Evolutionary conservation across 1,284 basidiomycete genomes (phyloP).

Genomic region (Austropuccinia psidii): DNA sequence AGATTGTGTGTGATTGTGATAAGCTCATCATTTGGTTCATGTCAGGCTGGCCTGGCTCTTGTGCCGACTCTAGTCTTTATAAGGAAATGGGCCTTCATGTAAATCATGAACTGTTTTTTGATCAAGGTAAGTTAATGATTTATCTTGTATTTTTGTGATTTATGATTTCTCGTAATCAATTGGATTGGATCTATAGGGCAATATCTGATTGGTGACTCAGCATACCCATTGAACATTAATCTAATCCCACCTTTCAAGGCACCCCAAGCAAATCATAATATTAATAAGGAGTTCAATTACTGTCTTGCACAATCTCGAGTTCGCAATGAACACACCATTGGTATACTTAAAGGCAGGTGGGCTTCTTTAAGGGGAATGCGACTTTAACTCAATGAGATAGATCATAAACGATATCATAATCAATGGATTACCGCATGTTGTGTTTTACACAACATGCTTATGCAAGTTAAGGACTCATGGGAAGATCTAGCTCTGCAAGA

Average conservation of each 20-base stretch:
- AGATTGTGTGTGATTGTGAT: slow-evolving; percentile 21
- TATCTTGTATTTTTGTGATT: no score
- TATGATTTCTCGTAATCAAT: no score
- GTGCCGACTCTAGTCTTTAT: not conserved
- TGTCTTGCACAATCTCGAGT: not conserved
- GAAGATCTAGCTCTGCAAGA: no score
- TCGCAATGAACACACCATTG: slow-evolving; percentile 10
- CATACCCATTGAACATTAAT: not conserved
- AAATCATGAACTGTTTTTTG: not conserved
- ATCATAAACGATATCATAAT: not conserved
- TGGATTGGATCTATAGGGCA: not conserved
- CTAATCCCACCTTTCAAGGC: slow-evolving; percentile 1
- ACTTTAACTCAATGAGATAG: not conserved
- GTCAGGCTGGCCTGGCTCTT: slow-evolving; percentile 22
- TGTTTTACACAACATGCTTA: not conserved
- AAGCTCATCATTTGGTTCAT: not conserved
- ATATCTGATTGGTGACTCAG: slow-evolving; percentile 7
- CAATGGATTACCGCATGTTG: not conserved
- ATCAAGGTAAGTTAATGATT: not conserved
- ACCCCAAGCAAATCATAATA: not conserved
- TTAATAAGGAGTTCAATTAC: slow-evolving; percentile 10
- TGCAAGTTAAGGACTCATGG: not conserved
- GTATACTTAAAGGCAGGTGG: slow-evolving; percentile 8
- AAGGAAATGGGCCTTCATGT: not conserved
- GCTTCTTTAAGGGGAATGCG: not conserved